Percentiles rank a stretch among this genome's conserved stretches.
phyloP scores from a whole-genome alignment of 495 filamentous ascomycete genomes.

The Xylaria nigripes region DNA sequence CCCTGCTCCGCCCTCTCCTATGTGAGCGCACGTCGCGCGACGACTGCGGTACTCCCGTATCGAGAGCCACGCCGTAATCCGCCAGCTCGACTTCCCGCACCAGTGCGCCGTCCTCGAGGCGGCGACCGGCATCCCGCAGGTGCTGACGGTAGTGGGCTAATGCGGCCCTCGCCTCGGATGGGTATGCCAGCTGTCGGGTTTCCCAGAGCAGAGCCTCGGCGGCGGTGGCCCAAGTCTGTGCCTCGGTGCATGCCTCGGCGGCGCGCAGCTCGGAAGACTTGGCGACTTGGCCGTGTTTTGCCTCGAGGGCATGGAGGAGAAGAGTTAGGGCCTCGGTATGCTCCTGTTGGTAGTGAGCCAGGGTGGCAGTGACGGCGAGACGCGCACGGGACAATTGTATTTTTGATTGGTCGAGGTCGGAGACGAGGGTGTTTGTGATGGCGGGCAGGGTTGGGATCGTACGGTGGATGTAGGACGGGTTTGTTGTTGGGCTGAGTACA shows the following conservation, averaged over 20 bases:
- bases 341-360: conserved; percentile 22
- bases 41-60: conserved; percentile 1
- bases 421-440: conserved; percentile 20
- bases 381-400: conserved; percentile 26
- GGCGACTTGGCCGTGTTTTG: conserved; percentile 58
- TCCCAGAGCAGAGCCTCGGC: conserved; percentile 28
- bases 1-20: conserved; percentile 1
- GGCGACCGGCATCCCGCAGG: conserved; percentile 41
- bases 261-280: conserved; percentile 55
- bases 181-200: conserved; percentile 40
- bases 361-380: conserved; percentile 21
- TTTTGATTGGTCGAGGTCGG: conserved; percentile 16
- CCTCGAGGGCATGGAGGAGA: conserved; percentile 32
- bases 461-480: conserved; percentile 46
- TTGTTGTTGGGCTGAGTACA: conserved; percentile 40
- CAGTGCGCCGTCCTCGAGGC: conserved; percentile 39
- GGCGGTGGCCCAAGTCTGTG: conserved; percentile 38
- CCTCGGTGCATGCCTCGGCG: conserved; percentile 43
- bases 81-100: conserved; percentile 43
- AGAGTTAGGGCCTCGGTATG: conserved; percentile 25
- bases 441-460: conserved; percentile 33
- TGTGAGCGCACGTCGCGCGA: not conserved
- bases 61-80: conserved; percentile 45
- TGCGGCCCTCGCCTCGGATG: conserved; percentile 48
- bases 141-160: conserved; percentile 49